A percentile compares a stretch with the other conserved stretches of the same genome.
These are phyloP conservation scores for Hygrophila difformis DNA, from an alignment of 257 asterid genomes.

Conservation along the genomic window DNA sequence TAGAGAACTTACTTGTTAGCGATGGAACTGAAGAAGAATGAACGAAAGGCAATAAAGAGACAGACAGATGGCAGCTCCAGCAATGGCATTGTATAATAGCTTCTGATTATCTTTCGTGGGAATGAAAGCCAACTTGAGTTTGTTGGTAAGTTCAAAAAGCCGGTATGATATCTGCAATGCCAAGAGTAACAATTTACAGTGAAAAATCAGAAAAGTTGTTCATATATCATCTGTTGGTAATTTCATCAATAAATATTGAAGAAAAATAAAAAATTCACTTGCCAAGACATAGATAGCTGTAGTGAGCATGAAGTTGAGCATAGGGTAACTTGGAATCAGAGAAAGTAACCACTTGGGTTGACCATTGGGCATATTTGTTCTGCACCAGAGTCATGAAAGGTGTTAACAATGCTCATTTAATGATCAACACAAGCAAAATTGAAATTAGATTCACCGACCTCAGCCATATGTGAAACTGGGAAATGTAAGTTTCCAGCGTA, in stretches of 20 bases:
- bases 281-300: slow-evolving; percentile 79
- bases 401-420: background rate
- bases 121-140: slow-evolving; percentile 67
- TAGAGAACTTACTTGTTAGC: no score
- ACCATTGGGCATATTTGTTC: slow-evolving; percentile 87
- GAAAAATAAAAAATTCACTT: no score
- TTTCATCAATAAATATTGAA: no score
- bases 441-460: slow-evolving; percentile 33
- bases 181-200: background rate
- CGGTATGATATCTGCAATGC: slow-evolving; percentile 59
- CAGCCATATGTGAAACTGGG: slow-evolving; percentile 99
- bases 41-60: slow-evolving; percentile 51
- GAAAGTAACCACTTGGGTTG: slow-evolving; percentile 96
- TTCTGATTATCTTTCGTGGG: slow-evolving; percentile 68
- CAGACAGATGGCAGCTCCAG: slow-evolving; percentile 46
- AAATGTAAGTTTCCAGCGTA: slow-evolving; percentile 88
- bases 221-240: background rate
- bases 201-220: background rate
- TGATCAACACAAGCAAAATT: background rate
- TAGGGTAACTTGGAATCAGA: slow-evolving; percentile 79
- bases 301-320: slow-evolving; percentile 93
- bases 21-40: slow-evolving; percentile 63
- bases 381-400: slow-evolving; percentile 21
- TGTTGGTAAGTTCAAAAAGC: slow-evolving; percentile 83
- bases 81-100: slow-evolving; percentile 51